Evolutionary conservation across 108 stramenopile genomes (phyloP).

Genomic region (Cyclotella cryptica): DNA sequence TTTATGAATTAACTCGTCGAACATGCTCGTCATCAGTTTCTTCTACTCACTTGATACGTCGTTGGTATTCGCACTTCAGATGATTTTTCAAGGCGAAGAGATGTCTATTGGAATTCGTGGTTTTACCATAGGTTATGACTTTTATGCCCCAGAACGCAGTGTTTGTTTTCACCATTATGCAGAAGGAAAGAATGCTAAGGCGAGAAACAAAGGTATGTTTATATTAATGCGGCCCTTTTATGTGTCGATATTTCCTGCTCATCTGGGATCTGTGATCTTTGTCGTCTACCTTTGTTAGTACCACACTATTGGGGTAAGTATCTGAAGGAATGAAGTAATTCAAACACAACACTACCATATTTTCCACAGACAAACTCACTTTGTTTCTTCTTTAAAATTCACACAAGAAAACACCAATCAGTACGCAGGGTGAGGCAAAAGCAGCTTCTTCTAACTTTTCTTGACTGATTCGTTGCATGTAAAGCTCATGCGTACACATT

Average conservation of each 20-base stretch:
- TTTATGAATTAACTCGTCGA: conserved; percentile 18
- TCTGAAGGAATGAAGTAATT: not conserved
- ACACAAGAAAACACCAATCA: conserved; percentile 58
- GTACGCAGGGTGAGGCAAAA: conserved; percentile 47
- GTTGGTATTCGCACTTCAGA: conserved; percentile 13
- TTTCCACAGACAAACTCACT: not conserved
- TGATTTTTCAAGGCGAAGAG: conserved; percentile 94
- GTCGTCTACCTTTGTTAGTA: conserved; percentile 27
- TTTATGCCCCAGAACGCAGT: conserved; percentile 84
- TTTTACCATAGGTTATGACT: conserved; percentile 90
- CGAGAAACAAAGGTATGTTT: conserved; percentile 56
- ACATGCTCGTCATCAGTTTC: too few species aligned
- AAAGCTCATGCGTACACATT: not conserved
- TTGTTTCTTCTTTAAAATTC: not conserved
- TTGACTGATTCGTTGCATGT: not conserved
- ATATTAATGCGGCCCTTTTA: too few species aligned
- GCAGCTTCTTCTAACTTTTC: not conserved
- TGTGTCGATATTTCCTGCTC: not conserved
- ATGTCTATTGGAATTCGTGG: conserved; percentile 89
- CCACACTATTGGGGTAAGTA: conserved; percentile 67
- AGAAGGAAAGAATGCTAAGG: conserved; percentile 64
- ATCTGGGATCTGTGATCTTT: not conserved
- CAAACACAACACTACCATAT: not conserved
- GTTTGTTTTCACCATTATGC: conserved; percentile 94
- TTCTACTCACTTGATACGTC: too few species aligned